Conservation (phyloP, 371 early-diverging fungal species). For the Sporodiniella umbellata region DNA sequence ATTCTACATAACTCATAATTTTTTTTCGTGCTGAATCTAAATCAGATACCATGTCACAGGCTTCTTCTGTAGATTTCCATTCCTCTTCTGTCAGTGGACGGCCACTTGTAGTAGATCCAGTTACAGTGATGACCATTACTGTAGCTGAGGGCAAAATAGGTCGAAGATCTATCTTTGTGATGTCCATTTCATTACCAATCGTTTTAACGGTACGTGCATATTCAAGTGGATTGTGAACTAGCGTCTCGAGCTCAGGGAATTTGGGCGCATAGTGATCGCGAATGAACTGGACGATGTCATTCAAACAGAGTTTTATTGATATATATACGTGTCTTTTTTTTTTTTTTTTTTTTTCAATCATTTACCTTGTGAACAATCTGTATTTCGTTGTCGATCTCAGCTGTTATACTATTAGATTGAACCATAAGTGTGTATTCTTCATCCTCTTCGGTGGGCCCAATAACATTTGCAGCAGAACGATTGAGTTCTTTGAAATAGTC, state of each 20-base stretch:
- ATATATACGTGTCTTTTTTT: neutral
- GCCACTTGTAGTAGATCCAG: slow-evolving; percentile 85
- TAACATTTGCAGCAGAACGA: slow-evolving; percentile 29
- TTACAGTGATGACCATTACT: slow-evolving; percentile 90
- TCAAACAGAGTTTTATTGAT: no score
- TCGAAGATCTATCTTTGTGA: slow-evolving; percentile 68
- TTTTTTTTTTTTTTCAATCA: neutral
- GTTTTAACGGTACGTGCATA: slow-evolving; percentile 87
- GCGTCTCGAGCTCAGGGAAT: slow-evolving; percentile 90
- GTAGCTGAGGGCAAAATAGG: slow-evolving; percentile 81
- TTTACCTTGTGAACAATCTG: slow-evolving; percentile 80
- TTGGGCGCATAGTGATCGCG: slow-evolving; percentile 84
- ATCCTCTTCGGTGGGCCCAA: slow-evolving; percentile 72
- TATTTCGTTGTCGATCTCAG: slow-evolving; percentile 87
- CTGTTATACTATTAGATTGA: slow-evolving; percentile 80
- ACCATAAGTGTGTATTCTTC: slow-evolving; percentile 90
- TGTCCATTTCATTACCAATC: slow-evolving; percentile 76
- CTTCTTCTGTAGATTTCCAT: slow-evolving; percentile 69
- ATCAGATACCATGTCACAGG: slow-evolving; percentile 76
- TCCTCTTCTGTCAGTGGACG: slow-evolving; percentile 58
- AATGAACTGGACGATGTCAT: no score
- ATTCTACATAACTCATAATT: slow-evolving; percentile 89
- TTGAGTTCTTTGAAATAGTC: slow-evolving; percentile 45
- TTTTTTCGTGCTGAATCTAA: slow-evolving; percentile 70
- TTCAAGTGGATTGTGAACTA: slow-evolving; percentile 84